A percentile compares a stretch with the other conserved stretches of the same genome.
Evolutionary conservation across 768 basidiomycete species (phyloP).

Genomic region (Holtermanniella nyarrowii): DNA sequence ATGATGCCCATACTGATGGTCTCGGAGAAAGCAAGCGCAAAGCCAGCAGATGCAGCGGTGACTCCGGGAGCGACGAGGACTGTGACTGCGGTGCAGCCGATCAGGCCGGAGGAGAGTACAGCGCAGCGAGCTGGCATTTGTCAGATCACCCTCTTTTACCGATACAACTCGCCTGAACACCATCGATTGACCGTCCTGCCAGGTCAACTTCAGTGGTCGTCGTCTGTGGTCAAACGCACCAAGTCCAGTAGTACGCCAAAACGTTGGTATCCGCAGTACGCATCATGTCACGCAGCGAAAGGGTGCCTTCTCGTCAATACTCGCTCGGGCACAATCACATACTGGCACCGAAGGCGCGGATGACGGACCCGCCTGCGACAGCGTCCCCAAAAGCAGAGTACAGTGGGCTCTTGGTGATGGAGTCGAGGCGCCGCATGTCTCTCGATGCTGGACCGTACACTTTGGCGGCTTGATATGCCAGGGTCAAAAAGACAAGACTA

Average conservation of each 20-base stretch:
- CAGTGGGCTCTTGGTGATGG: constrained; percentile 47
- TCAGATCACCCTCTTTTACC: too few relatives aligned
- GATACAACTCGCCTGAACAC: constrained; percentile 40
- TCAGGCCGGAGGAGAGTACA: constrained; percentile 58
- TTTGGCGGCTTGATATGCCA: constrained; percentile 44
- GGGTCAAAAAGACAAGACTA: constrained; percentile 22
- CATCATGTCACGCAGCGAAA: constrained; percentile 29
- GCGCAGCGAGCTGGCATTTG: constrained; percentile 82
- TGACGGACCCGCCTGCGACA: constrained; percentile 48
- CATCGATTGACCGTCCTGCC: constrained; percentile 62
- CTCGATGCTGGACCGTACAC: constrained; percentile 77
- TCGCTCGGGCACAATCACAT: neutral
- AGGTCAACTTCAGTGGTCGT: neutral
- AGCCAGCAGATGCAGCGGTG: constrained; percentile 71
- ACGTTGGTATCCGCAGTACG: constrained; percentile 26
- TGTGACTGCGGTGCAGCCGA: constrained; percentile 62
- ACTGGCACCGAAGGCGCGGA: constrained; percentile 80
- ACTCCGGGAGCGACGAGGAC: constrained; percentile 61
- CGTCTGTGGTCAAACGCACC: constrained; percentile 53
- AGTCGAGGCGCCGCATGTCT: constrained; percentile 43
- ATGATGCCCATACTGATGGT: constrained; percentile 60
- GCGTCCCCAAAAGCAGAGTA: constrained; percentile 51
- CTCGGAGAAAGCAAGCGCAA: constrained; percentile 72
- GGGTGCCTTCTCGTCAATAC: constrained; percentile 10
- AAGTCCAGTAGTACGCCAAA: constrained; percentile 56